Evolutionary conservation across 176 grass and related monocot species (phyloP), one percentile per base, ranked within the genome.

Genomic region (Aegilops umbellulata): DNA sequence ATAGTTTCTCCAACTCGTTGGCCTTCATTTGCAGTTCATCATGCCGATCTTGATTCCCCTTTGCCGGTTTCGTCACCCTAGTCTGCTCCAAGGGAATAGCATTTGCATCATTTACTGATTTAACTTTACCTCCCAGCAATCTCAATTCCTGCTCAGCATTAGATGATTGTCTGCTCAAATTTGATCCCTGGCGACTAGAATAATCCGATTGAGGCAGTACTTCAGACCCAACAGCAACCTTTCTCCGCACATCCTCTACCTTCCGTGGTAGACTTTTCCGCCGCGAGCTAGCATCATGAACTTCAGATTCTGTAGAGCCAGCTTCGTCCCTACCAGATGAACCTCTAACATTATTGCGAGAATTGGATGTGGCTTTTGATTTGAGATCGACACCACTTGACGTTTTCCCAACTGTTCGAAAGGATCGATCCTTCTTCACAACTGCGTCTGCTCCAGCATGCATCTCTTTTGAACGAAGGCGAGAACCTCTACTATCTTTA

Each of bases 1-100:
- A 98, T 77, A 94, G 80, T 85, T 98, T 98, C 86, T 98, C 93
- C 84, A 98, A 84, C 49, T 95, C 96, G 77, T 94, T 92, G 57
- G 96, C 96, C 49, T 95, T 98, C 86, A 92, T 94, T 88, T 92
- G 90, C 35, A 95, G 79, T 85, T 94, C 91, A 81, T 90, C 91
- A 86, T 97, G 88, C 69, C 74, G 80, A 87, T 92, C 89, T 88
- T 94, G 91, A 86, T 83, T 93, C 74, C 94, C 94, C 88, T 94
- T 92, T 51, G 73, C 73, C 46, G 82, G 82, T 70, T 89, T 92
- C 32, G 9, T 65, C 39, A 61, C 78, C 78, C 66, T 92, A 89
- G 70, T 39, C 26, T 89, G 87, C 67, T 89, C 87, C 74, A 69
- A 69, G 30, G 87, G 49, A 35, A 58, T 51, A 53, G 20, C 23